These are phyloP conservation scores for Inonotus hispidus DNA, from an alignment of 1,284 basidiomycete genomes.

Conservation along the genomic window DNA sequence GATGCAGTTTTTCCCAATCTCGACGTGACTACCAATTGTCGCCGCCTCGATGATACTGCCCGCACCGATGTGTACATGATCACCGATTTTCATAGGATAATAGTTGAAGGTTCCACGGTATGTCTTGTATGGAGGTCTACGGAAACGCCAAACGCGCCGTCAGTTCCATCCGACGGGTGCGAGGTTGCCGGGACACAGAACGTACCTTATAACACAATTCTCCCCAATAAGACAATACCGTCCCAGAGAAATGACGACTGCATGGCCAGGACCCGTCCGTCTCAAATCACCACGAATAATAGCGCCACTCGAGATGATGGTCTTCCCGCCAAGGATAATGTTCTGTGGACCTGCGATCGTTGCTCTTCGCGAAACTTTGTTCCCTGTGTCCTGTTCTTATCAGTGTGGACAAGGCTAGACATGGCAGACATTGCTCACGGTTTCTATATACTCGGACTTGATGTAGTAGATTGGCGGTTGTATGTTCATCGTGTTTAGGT, in stretches of 20 bases:
- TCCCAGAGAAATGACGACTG: conserved; percentile 89
- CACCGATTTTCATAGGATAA: conserved; percentile 96
- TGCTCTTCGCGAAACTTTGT: conserved; percentile 91
- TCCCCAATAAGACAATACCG: conserved; percentile 91
- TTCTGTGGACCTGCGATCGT: conserved; percentile 94
- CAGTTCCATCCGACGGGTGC: neutral
- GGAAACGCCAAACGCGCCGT: neutral
- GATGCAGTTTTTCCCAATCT: conserved; percentile 93
- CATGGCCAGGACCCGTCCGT: conserved; percentile 79
- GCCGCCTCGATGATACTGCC: conserved; percentile 90
- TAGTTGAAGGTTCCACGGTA: conserved; percentile 93
- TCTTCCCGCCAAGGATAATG: conserved; percentile 96
- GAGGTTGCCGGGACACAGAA: neutral
- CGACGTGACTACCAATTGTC: conserved; percentile 88
- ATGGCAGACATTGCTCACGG: conserved; percentile 19
- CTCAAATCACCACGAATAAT: conserved; percentile 89
- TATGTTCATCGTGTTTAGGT: conserved; percentile 10
- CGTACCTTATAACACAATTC: conserved; percentile 81
- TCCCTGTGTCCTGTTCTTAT: conserved; percentile 63
- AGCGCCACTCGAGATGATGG: conserved; percentile 85
- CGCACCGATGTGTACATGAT: conserved; percentile 90
- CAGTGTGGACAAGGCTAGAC: neutral
- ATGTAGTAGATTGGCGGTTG: conserved; percentile 23
- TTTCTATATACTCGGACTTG: conserved; percentile 30
- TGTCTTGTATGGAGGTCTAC: conserved; percentile 82